Base-by-base conservation (phyloP, 495 filamentous ascomycete species). In the Achaetomiella virescens region DNA sequence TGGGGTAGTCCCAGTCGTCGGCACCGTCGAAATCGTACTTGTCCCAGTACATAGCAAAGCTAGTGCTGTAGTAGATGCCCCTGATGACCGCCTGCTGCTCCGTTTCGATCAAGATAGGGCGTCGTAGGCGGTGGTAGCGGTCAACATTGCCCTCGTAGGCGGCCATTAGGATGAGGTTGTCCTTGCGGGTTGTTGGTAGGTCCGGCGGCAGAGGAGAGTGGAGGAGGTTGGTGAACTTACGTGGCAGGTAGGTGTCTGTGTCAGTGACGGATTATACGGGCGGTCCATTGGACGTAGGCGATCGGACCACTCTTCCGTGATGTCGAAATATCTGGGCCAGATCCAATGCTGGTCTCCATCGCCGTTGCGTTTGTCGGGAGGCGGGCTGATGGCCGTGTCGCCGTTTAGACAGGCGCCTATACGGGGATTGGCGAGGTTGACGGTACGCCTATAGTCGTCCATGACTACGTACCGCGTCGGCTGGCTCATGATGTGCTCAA, bases 91-190 rank as follows among this genome's bases (percentile, higher is more conserved):
- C 57, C 27, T 31, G 27, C 5, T 31, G 27, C 27, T 31, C 27
- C 4, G 4, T 31, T 31, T 31, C 9, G 27, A 31, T 9, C 27
- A 31, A 5, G 27, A 31, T 31, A 9, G 27, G 57, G 7, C 61
- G 54, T 3, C 61, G 58, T 22, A 64, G 17, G 17, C 57, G 61
- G 18, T 44, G 14, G 25, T 60, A 60, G 43, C 61, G 43, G 49
- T 63, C 57, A 3, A 63, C 24, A 1, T 64, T 52, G 25, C 61
- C 61, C 10, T 55, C 27, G 31, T 58, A 60, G 4, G 61, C 61
- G 0, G 61, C 61, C 47, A 55, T 52, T 4, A 61, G 33, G 24
- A 61, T 58, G 15, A 64, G 55, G 14, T 55, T 11, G 41, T 61
- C 50, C 27, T 64, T 64, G 58, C 41, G 24, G 1, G 38, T 43